A percentile compares a stretch with the other conserved stretches of the same genome.
Conservation (phyloP, 352 stramenopile genomes). For the Phytophthora foliorum region DNA sequence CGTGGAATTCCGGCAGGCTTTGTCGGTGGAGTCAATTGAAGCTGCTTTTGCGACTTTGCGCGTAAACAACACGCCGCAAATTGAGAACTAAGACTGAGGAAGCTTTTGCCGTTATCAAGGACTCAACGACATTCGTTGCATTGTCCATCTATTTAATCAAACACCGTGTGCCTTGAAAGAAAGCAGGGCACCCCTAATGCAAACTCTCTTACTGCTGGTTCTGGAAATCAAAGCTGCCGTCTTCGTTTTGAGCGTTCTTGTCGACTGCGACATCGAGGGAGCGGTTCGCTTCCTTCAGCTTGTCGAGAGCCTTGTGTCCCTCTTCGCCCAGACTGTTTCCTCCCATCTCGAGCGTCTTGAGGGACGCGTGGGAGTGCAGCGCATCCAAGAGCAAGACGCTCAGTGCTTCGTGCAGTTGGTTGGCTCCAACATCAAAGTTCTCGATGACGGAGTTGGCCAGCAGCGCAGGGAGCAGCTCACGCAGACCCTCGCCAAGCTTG, state of each 20-base stretch:
- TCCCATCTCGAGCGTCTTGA: conserved; percentile 88
- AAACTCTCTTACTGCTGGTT: conserved; percentile 31
- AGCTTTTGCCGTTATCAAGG: conserved; percentile 23
- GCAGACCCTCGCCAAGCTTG: conserved; percentile 60
- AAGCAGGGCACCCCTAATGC: conserved; percentile 15
- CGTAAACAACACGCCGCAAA: conserved; percentile 40
- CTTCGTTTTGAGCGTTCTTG: conserved; percentile 81
- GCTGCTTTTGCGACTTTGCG: conserved; percentile 53
- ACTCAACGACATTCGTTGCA: conserved; percentile 25
- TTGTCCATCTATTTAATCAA: conserved; percentile 45
- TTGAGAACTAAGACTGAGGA: conserved; percentile 12
- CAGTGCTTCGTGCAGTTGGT: conserved; percentile 70
- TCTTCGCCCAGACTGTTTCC: conserved; percentile 82
- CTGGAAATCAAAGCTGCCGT: conserved; percentile 60
- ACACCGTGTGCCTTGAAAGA: conserved; percentile 17
- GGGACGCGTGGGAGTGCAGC: conserved; percentile 67
- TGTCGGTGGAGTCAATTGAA: conserved; percentile 66
- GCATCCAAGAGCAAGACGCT: conserved; percentile 71
- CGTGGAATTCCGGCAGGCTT: conserved; percentile 64
- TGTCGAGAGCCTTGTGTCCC: conserved; percentile 71
- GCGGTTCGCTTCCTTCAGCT: conserved; percentile 63
- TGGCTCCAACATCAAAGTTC: conserved; percentile 75
- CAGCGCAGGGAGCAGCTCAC: conserved; percentile 59
- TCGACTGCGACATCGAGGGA: conserved; percentile 79
- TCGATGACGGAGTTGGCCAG: conserved; percentile 63